These are phyloP conservation scores for Citrus trifoliata DNA, from an alignment of 345 rosid genomes.

Conservation along the genomic window DNA sequence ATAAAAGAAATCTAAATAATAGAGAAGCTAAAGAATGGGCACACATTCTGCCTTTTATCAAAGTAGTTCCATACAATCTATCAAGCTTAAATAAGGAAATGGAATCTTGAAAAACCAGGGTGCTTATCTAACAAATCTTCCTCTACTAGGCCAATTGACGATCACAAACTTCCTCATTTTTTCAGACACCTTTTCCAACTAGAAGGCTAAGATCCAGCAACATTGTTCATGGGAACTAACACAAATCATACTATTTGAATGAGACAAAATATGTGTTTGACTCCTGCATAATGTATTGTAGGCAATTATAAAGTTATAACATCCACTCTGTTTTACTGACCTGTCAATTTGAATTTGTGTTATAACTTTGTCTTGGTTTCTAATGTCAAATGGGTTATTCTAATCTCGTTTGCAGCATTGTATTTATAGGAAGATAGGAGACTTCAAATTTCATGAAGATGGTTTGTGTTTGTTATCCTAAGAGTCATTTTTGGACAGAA, in stretches of 20 bases:
- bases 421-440: too few species aligned
- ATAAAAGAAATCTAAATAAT: neutral
- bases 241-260: neutral
- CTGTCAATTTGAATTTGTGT: neutral
- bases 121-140: neutral
- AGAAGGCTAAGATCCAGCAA: neutral
- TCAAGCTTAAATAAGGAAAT: neutral
- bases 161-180: neutral
- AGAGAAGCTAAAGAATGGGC: neutral
- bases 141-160: neutral
- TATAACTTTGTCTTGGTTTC: too few species aligned
- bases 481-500: too few species aligned
- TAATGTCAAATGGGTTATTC: too few species aligned
- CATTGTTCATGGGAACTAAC: neutral
- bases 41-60: neutral
- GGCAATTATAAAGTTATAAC: neutral
- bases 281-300: neutral
- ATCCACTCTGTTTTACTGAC: neutral
- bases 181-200: neutral
- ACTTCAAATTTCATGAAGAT: too few species aligned
- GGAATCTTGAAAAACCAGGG: neutral
- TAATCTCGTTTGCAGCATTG: too few species aligned
- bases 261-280: neutral
- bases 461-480: too few species aligned
- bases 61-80: neutral